phyloP scores from a whole-genome alignment of 148 eudicot genomes.

The Fagopyrum esculentum region DNA sequence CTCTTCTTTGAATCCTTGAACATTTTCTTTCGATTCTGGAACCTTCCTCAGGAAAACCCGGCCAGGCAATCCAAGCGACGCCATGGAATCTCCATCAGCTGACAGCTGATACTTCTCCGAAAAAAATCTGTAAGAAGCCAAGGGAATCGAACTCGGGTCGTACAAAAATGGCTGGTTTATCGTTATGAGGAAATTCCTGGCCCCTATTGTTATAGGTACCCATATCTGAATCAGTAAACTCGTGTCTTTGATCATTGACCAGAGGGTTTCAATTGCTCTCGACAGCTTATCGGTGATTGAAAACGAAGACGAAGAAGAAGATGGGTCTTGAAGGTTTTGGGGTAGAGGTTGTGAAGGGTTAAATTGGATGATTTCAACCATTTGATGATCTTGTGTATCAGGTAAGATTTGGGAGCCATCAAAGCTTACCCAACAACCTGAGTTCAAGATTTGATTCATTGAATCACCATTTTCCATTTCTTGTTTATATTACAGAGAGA shows the following conservation, averaged over 20 bases:
- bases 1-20: constrained; percentile 41
- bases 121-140: constrained; percentile 27
- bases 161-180: constrained; percentile 34
- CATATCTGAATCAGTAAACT: constrained; percentile 59
- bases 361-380: too few relatives aligned
- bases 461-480: too few relatives aligned
- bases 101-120: constrained; percentile 48
- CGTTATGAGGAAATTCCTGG: constrained; percentile 34
- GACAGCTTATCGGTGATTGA: constrained; percentile 26
- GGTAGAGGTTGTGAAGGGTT: too few relatives aligned
- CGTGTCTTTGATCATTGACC: constrained; percentile 22
- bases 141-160: constrained; percentile 18
- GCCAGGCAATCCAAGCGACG: constrained; percentile 54
- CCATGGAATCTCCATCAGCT: constrained; percentile 51
- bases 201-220: constrained; percentile 34
- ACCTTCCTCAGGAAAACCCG: constrained; percentile 57
- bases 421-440: too few relatives aligned
- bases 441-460: too few relatives aligned
- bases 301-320: too few relatives aligned
- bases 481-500: too few relatives aligned
- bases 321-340: too few relatives aligned
- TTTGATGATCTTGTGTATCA: too few relatives aligned
- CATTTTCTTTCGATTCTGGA: constrained; percentile 81
- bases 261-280: constrained; percentile 22
- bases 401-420: too few relatives aligned